phyloP scores from a whole-genome alignment of 306 rosid species.

The Malus fusca region DNA sequence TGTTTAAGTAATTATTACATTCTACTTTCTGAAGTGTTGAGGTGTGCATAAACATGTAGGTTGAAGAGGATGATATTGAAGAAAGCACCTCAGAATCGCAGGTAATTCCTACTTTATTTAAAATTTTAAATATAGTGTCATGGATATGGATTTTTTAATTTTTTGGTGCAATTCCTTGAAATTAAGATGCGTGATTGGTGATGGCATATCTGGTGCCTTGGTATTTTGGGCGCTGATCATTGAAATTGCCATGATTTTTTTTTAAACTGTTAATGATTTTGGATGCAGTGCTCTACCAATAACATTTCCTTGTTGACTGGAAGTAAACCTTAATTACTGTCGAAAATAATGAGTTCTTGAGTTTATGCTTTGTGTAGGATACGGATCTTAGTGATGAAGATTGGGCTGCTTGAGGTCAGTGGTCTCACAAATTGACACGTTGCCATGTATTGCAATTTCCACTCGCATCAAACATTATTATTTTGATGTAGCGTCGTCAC shows the following conservation, averaged over 20 bases:
- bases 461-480: too few species aligned
- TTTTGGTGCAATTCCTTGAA: not conserved
- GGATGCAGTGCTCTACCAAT: not conserved
- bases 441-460: too few species aligned
- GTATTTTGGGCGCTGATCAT: not conserved
- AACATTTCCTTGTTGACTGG: not conserved
- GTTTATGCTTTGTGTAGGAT: constrained; percentile 30
- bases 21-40: not conserved
- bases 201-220: not conserved
- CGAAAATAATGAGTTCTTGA: not conserved
- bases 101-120: constrained; percentile 10
- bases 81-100: constrained; percentile 27
- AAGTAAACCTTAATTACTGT: not conserved
- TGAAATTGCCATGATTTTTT: not conserved
- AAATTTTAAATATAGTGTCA: not conserved
- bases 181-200: not conserved
- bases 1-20: too few species aligned
- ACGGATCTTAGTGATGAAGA: constrained; percentile 56
- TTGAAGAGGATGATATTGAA: constrained; percentile 35
- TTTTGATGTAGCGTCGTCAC: too few species aligned
- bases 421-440: too few species aligned
- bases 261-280: not conserved
- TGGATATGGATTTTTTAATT: not conserved
- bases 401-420: constrained; percentile 45
- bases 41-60: constrained; percentile 17